phyloP scores from a whole-genome alignment of 306 rosid genomes.

The Prunus mongolica region DNA sequence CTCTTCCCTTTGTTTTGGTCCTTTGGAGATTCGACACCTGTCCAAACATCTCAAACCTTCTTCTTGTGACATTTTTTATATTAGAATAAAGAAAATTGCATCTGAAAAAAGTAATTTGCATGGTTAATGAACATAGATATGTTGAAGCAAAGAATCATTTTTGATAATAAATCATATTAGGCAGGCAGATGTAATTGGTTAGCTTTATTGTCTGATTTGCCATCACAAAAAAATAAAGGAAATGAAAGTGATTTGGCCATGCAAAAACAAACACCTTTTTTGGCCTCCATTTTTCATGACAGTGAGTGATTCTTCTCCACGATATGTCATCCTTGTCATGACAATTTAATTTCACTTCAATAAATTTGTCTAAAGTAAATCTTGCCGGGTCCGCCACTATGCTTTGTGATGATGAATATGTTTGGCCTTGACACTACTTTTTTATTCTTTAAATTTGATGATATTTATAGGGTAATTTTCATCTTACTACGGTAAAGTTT shows the following conservation, averaged over 20 bases:
- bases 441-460: no score
- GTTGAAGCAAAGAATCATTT: no score
- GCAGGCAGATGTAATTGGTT: background rate
- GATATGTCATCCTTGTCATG: background rate
- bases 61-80: no score
- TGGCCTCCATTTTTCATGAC: background rate
- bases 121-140: no score
- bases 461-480: no score
- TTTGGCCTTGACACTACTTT: background rate
- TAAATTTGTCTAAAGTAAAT: background rate
- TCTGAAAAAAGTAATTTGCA: no score
- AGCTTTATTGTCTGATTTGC: background rate
- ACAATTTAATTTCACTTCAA: background rate
- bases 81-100: no score
- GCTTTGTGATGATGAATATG: background rate
- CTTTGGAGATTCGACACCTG: no score
- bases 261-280: background rate
- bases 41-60: no score
- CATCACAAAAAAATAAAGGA: background rate
- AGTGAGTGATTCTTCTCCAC: background rate
- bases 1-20: background rate
- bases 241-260: background rate
- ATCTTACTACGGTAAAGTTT: rapidly evolving
- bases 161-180: no score
- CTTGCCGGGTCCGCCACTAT: background rate